A percentile compares a stretch with the other conserved stretches of the same genome.
phyloP scores from a whole-genome alignment of 2,329 filamentous ascomycete species.

The Neofusicoccum ribis region DNA sequence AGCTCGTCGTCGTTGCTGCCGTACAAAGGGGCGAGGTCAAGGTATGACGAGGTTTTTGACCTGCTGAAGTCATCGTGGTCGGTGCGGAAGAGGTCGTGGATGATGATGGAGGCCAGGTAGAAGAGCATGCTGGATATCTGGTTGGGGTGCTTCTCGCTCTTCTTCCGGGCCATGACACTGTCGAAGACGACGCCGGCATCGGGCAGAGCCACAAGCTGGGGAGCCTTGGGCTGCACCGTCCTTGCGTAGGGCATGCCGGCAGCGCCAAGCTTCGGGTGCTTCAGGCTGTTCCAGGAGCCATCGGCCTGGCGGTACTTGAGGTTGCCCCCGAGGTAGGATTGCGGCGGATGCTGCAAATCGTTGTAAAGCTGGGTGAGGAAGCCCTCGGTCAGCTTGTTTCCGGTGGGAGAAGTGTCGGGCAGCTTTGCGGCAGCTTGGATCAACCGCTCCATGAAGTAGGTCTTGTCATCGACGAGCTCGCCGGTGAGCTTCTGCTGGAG shows the following conservation, averaged over 20 bases:
- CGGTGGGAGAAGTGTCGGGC: slow-evolving; percentile 40
- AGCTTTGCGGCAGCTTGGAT: slow-evolving; percentile 50
- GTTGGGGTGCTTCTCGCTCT: slow-evolving; percentile 66
- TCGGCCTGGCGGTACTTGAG: slow-evolving; percentile 51
- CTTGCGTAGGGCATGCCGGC: slow-evolving; percentile 69
- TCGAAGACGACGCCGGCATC: slow-evolving; percentile 70
- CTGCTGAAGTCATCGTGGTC: slow-evolving; percentile 62
- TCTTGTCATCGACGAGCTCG: slow-evolving; percentile 60
- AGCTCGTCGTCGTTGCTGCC: slow-evolving; percentile 69
- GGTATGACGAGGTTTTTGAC: slow-evolving; percentile 70
- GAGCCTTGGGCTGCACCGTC: slow-evolving; percentile 59
- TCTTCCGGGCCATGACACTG: slow-evolving; percentile 62
- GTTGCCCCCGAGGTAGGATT: slow-evolving; percentile 44
- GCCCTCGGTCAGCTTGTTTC: slow-evolving; percentile 43
- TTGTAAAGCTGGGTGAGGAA: slow-evolving; percentile 51
- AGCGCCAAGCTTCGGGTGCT: slow-evolving; percentile 63
- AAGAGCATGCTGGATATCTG: slow-evolving; percentile 75
- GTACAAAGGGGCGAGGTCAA: slow-evolving; percentile 73
- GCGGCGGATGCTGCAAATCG: slow-evolving; percentile 51
- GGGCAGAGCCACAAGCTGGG: slow-evolving; percentile 61
- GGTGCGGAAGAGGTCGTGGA: slow-evolving; percentile 65
- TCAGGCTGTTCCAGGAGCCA: slow-evolving; percentile 57
- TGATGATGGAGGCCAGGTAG: slow-evolving; percentile 69
- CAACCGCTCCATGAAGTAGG: slow-evolving; percentile 61
- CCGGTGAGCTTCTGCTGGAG: slow-evolving; percentile 45